Percentiles rank a stretch among this genome's conserved stretches.
Evolutionary conservation across 352 stramenopile genomes (phyloP).

Genomic region (Globisporangium solare): DNA sequence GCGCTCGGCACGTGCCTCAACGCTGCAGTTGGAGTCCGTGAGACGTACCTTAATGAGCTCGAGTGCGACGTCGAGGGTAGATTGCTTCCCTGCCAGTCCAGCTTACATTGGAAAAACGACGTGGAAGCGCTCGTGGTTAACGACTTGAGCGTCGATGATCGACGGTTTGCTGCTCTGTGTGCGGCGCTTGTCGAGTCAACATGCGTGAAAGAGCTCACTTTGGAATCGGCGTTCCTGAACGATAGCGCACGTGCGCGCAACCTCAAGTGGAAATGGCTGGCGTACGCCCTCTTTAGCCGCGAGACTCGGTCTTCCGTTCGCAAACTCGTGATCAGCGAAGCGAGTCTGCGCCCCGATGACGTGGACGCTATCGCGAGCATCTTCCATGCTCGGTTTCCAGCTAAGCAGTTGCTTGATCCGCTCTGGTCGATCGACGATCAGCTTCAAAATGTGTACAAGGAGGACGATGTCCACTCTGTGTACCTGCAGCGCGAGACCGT

Average conservation of each 20-base stretch:
- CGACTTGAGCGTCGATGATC: conserved; percentile 13
- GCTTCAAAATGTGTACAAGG: conserved; percentile 6
- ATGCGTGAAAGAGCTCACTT: conserved; percentile 11
- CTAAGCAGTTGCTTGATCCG: conserved; percentile 24
- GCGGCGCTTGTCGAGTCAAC: conserved; percentile 6
- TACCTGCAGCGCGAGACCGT: conserved; percentile 14
- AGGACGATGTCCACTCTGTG: conserved; percentile 5
- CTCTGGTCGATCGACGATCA: conserved; percentile 25
- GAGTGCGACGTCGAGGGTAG: too few relatives aligned
- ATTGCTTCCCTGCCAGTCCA: too few relatives aligned
- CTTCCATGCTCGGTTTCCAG: conserved; percentile 17
- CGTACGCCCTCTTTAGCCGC: conserved; percentile 11
- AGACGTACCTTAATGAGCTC: conserved; percentile 2
- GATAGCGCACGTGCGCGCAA: conserved; percentile 6
- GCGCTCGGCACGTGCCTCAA: conserved; percentile 23
- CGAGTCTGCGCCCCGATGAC: conserved; percentile 8
- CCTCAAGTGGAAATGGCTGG: conserved; percentile 15
- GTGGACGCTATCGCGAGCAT: conserved; percentile 20
- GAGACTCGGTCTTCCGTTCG: conserved; percentile 7
- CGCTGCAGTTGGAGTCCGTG: conserved; percentile 1
- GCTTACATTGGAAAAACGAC: neutral
- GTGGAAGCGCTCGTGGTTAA: conserved; percentile 11
- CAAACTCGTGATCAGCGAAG: conserved; percentile 2
- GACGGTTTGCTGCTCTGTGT: conserved; percentile 12
- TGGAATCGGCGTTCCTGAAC: conserved; percentile 11